Evolutionary conservation across 768 basidiomycete species (phyloP).

Genomic region (Lyophyllum shimeji): DNA sequence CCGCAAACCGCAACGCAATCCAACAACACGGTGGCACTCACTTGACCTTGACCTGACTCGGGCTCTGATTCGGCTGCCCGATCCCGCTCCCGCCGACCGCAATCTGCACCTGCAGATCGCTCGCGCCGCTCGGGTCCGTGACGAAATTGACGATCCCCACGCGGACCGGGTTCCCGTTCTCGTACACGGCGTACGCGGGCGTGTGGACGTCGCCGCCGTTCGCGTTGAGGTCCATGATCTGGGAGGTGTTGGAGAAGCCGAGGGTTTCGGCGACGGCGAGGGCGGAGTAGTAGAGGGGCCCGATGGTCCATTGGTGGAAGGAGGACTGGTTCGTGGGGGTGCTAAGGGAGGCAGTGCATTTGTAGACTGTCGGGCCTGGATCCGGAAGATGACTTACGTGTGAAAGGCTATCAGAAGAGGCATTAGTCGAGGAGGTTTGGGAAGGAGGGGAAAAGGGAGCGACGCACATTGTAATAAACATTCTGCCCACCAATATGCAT

Average conservation of each 20-base stretch:
- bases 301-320: slow-evolving; percentile 73
- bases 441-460: slow-evolving; percentile 39
- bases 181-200: slow-evolving; percentile 74
- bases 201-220: slow-evolving; percentile 45
- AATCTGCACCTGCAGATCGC: slow-evolving; percentile 51
- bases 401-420: slow-evolving; percentile 23
- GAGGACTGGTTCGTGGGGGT: slow-evolving; percentile 50
- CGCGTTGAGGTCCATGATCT: slow-evolving; percentile 61
- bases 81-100: slow-evolving; percentile 34
- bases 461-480: slow-evolving; percentile 63
- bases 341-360: not conserved
- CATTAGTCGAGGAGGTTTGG: slow-evolving; percentile 10
- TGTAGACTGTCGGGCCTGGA: too few relatives aligned
- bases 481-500: slow-evolving; percentile 64
- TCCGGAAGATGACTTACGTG: not conserved
- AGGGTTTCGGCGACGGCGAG: slow-evolving; percentile 70
- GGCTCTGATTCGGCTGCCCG: slow-evolving; percentile 20
- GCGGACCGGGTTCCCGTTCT: slow-evolving; percentile 58
- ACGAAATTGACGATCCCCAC: slow-evolving; percentile 75
- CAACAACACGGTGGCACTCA: not conserved
- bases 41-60: slow-evolving; percentile 22
- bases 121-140: slow-evolving; percentile 55
- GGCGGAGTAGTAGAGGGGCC: slow-evolving; percentile 74
- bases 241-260: slow-evolving; percentile 58
- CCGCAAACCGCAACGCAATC: not conserved